Evolutionary conservation across 495 filamentous ascomycete species (phyloP), one percentile per base, ranked within the genome.

Genomic region (Xylaria grammica): DNA sequence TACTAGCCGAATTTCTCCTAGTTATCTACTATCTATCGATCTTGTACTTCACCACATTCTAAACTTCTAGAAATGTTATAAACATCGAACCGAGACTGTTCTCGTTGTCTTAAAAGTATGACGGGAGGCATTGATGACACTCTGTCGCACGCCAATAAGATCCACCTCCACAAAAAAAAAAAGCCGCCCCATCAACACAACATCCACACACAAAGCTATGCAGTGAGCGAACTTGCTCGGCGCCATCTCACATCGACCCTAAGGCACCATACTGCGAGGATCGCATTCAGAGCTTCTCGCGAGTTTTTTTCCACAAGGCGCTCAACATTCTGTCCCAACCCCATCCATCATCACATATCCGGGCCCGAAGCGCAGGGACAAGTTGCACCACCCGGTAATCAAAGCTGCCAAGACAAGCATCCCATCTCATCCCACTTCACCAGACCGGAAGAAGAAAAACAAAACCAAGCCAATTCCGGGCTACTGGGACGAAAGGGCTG

Each of bases 141-240:
- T 24, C 56, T 46, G 56, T 59, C 8, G 42, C 44, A 48, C 56
- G 19, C 42, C 56, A 48, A 48, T 46, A 27, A 48, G 40, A 59
- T 59, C 7, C 55, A 48, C 55, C 54, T 57, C 38, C 55, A 59
- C 55, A 59, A 45, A 59, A 59, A 42, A 42, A 9, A 42, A 15
- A 3, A 17, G 7, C 40, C 40, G 34, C 55, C 55, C 55, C 26
- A 22, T 59, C n/a, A 22, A 48, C n/a, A 46, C 56, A 27, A 48
- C 56, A 59, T 48, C 56, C 56, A 59, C 40, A 46, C 52, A n/a
- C 30, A 13, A 19, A 7, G 4, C 7, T 22, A 58, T 34, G 42
- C 42, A 48, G 30, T 26, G 36, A 59, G n/a, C 42, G 9, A 29
- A 48, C 56, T 27, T 59, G n/a, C 46, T 48, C 56, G 42, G 56